These are phyloP conservation scores for Asterophora parasitica DNA, from an alignment of 768 basidiomycete species.

Conservation along the genomic window DNA sequence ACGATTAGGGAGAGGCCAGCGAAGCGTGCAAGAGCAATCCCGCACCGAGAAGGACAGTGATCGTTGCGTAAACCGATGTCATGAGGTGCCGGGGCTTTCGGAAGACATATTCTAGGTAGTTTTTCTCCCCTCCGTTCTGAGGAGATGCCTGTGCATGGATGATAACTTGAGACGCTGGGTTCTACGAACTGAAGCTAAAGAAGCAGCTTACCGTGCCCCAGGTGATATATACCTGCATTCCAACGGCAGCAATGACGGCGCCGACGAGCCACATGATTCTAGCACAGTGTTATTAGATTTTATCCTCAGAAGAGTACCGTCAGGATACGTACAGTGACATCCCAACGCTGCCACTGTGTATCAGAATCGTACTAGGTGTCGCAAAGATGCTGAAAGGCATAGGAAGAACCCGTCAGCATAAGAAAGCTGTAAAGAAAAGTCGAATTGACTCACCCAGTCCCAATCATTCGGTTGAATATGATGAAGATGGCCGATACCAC, in stretches of 20 bases:
- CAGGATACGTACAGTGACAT: constrained; percentile 27
- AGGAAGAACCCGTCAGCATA: neutral
- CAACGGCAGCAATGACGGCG: constrained; percentile 33
- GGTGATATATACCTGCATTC: constrained; percentile 37
- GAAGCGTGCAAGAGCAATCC: neutral
- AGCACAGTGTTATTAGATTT: neutral
- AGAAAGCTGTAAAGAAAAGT: neutral
- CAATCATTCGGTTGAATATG: constrained; percentile 40
- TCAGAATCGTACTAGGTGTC: constrained; percentile 36
- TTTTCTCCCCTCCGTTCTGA: constrained; percentile 69
- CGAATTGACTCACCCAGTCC: constrained; percentile 31
- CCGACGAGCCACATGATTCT: constrained; percentile 42
- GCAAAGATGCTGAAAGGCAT: constrained; percentile 30
- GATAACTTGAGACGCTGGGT: neutral
- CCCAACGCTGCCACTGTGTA: constrained; percentile 36
- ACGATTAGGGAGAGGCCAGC: neutral
- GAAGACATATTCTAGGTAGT: constrained; percentile 62
- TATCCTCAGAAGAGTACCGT: neutral
- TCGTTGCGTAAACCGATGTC: constrained; percentile 52
- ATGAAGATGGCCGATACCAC: constrained; percentile 34
- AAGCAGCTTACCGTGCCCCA: constrained; percentile 31
- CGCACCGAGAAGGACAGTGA: constrained; percentile 43
- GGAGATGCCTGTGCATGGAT: constrained; percentile 42
- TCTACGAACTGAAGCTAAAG: neutral
- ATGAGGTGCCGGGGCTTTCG: constrained; percentile 50